Evolutionary conservation across 2,329 filamentous ascomycete species (phyloP), one percentile per base, ranked within the genome.

Genomic region (Colletotrichum sublineola): DNA sequence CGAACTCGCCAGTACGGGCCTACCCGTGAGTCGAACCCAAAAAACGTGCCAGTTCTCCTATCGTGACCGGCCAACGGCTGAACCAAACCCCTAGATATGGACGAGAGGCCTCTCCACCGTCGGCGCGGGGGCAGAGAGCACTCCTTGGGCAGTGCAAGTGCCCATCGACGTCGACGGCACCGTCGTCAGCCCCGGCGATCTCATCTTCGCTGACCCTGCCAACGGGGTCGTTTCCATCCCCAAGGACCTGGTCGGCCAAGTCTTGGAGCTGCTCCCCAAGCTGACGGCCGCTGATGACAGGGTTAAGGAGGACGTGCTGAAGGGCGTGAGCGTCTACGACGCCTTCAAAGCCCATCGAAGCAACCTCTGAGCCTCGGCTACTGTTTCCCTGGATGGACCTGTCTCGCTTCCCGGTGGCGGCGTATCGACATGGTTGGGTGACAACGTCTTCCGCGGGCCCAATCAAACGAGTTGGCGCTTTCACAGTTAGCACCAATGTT

Each of bases 201-300:
- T 94, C 48, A 85, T 93, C 57, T 91, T 94, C 80, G 88, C 89
- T 68, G 93, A 95, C 78, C 86, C 89, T 5, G 82, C 84, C n/a
- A 92, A 94, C 74, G 93, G 91, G 0, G 88, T 92, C 1, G 92
- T 93, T 15, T 86, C 89, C 38, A 92, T 95, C 69, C 93, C 93
- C 1, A 82, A 83, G 60, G 86, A 85, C 44, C 88, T 89, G 76
- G 79, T 94, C 12, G 84, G 86, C 14, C 85, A 87, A 60, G 88
- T 94, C 29, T 77, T 93, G 15, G 87, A 88, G 61, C 77, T 94
- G 75, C 83, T 92, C 75, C 90, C 91, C 73, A 70, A 76, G 69
- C 77, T 86, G 48, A 81, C 80, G 7, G 76, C 78, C 6, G 88
- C 89, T 50, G 90, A 92, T 78, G 86, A 88, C 62, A 85, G 85